Conservation (phyloP, 495 filamentous ascomycete species). For the Oidiodendron maius region DNA sequence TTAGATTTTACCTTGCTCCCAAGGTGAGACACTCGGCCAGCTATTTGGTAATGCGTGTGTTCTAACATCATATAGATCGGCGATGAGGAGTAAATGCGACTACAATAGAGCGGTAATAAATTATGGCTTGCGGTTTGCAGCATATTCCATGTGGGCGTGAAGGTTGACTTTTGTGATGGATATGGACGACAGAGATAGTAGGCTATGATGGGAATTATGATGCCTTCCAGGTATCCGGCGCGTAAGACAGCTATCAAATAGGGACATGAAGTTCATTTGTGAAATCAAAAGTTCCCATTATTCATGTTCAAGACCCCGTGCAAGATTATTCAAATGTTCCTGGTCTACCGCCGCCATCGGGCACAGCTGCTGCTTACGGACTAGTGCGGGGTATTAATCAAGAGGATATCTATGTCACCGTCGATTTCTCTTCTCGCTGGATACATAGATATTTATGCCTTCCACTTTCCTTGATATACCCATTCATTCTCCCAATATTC, state of each 20-base stretch:
- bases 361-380: background rate
- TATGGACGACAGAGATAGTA: slow-evolving; percentile 12
- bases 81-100: slow-evolving; percentile 69
- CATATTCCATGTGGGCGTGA: slow-evolving; percentile 19
- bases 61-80: slow-evolving; percentile 50
- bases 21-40: slow-evolving; percentile 45
- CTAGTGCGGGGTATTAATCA: slow-evolving; percentile 21
- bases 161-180: slow-evolving; percentile 23
- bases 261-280: slow-evolving; percentile 6
- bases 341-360: too few species aligned
- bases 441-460: too few species aligned
- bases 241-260: slow-evolving; percentile 3
- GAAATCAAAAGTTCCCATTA: background rate
- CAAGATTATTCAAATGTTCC: background rate
- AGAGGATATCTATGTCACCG: too few species aligned
- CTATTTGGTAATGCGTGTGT: slow-evolving; percentile 21
- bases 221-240: background rate
- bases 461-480: too few species aligned
- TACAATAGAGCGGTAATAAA: slow-evolving; percentile 11
- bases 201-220: slow-evolving; percentile 5
- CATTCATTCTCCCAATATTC: too few species aligned
- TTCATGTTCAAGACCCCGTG: background rate
- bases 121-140: slow-evolving; percentile 17
- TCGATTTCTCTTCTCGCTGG: too few species aligned
- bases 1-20: slow-evolving; percentile 95